Conservation (phyloP, 805 yeast genomes). For the Spencermartinsiella europaea region DNA sequence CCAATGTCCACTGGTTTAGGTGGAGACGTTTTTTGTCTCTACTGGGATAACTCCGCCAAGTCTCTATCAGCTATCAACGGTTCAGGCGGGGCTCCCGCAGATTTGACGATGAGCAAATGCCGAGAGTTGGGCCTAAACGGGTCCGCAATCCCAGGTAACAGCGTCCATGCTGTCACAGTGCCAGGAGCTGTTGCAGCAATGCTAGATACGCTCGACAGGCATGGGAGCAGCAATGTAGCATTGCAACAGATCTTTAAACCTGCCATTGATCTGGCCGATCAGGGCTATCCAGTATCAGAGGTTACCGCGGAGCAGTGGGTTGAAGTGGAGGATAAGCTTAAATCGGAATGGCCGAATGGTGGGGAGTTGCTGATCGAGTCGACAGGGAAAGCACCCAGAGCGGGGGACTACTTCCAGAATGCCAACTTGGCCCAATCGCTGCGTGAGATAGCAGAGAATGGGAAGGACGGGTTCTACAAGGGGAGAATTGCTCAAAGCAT, state of each 20-base stretch:
- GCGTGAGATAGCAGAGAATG: constrained; percentile 45
- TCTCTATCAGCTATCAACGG: constrained; percentile 65
- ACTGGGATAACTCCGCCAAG: constrained; percentile 44
- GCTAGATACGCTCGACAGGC: constrained; percentile 57
- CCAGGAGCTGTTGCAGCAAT: constrained; percentile 80
- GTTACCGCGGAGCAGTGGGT: constrained; percentile 50
- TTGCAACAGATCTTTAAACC: constrained; percentile 43
- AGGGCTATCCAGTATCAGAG: constrained; percentile 60
- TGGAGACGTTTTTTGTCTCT: constrained; percentile 49
- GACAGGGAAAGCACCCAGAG: constrained; percentile 43
- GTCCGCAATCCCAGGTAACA: constrained; percentile 44
- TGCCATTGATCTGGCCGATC: constrained; percentile 54
- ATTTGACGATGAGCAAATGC: constrained; percentile 45
- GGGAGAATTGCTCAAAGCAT: constrained; percentile 64
- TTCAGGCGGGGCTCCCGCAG: constrained; percentile 61
- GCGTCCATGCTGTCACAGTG: constrained; percentile 58
- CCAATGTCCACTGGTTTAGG: constrained; percentile 37
- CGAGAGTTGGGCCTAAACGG: constrained; percentile 40
- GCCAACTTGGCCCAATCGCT: constrained; percentile 48
- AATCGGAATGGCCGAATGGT: constrained; percentile 30
- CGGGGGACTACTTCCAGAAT: constrained; percentile 55
- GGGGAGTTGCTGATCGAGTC: constrained; percentile 29
- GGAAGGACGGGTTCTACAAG: constrained; percentile 60
- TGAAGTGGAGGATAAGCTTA: constrained; percentile 35
- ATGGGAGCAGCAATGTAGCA: constrained; percentile 66